Evolutionary conservation across 305 asterid genomes (phyloP).

Genomic region (Salvia sclarea): DNA sequence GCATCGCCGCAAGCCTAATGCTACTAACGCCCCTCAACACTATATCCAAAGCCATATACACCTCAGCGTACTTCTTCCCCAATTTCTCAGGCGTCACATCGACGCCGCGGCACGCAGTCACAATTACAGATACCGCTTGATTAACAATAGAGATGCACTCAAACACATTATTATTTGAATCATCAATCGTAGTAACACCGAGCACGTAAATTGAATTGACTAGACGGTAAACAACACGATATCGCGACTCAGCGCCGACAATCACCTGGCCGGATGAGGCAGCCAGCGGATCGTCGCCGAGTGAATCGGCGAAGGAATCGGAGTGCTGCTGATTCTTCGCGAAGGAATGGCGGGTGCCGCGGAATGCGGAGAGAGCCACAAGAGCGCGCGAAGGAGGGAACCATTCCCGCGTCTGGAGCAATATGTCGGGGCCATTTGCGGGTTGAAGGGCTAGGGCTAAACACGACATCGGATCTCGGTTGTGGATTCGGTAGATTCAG

Average conservation of each 20-base stretch:
- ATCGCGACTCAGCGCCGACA: constrained; percentile 78
- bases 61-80: constrained; percentile 76
- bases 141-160: constrained; percentile 83
- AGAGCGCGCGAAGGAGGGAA: constrained; percentile 93
- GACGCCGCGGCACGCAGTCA: constrained; percentile 86
- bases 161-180: constrained; percentile 65
- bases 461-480: constrained; percentile 59
- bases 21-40: constrained; percentile 82
- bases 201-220: constrained; percentile 83
- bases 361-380: constrained; percentile 81
- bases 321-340: constrained; percentile 45
- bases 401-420: constrained; percentile 97
- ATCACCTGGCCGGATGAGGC: constrained; percentile 90
- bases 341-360: constrained; percentile 71
- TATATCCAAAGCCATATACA: constrained; percentile 90
- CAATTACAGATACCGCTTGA: constrained; percentile 80
- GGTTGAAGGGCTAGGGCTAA: constrained; percentile 87
- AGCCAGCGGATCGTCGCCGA: constrained; percentile 87
- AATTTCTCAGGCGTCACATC: constrained; percentile 89
- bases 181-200: constrained; percentile 62
- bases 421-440: constrained; percentile 68
- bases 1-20: constrained; percentile 84
- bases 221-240: constrained; percentile 76
- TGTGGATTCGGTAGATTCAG: constrained; percentile 20
- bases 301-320: constrained; percentile 49